Conservation (phyloP, 78 protist species). For the Anaeramoeba flamelloides region DNA sequence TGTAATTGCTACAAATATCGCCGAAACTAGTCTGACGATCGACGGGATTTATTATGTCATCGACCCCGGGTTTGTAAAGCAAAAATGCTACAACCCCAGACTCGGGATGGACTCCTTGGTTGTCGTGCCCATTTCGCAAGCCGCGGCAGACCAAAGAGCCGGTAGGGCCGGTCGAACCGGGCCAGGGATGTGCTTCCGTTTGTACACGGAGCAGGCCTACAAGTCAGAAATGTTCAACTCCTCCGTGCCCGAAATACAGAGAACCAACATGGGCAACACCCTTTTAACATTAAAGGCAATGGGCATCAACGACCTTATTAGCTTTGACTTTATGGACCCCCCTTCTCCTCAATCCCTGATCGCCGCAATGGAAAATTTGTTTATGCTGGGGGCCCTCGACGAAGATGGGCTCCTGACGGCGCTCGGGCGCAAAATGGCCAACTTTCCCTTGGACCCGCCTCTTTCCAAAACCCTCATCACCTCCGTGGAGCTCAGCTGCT, state of each 20-base stretch:
- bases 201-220: conserved; percentile 92
- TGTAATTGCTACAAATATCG: conserved; percentile 51
- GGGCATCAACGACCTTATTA: conserved; percentile 77
- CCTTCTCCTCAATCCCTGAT: conserved; percentile 80
- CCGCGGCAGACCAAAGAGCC: background rate
- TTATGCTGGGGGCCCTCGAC: conserved; percentile 74
- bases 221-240: conserved; percentile 76
- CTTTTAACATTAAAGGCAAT: conserved; percentile 64
- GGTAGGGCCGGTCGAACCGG: conserved; percentile 64
- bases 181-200: conserved; percentile 93
- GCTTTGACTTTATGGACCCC: conserved; percentile 95
- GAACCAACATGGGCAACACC: conserved; percentile 85
- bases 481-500: conserved; percentile 77
- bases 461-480: conserved; percentile 73
- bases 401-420: conserved; percentile 92
- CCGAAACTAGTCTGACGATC: conserved; percentile 41
- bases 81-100: conserved; percentile 75
- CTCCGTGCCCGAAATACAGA: conserved; percentile 95
- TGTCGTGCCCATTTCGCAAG: conserved; percentile 80
- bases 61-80: conserved; percentile 69
- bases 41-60: conserved; percentile 55
- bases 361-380: conserved; percentile 64
- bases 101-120: conserved; percentile 84
- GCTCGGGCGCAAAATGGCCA: conserved; percentile 89
- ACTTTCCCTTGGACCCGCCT: conserved; percentile 95